Evolutionary conservation across 2,329 filamentous ascomycete genomes (phyloP), one percentile per base, ranked within the genome.

Genomic region (Colletotrichum endophyticum): DNA sequence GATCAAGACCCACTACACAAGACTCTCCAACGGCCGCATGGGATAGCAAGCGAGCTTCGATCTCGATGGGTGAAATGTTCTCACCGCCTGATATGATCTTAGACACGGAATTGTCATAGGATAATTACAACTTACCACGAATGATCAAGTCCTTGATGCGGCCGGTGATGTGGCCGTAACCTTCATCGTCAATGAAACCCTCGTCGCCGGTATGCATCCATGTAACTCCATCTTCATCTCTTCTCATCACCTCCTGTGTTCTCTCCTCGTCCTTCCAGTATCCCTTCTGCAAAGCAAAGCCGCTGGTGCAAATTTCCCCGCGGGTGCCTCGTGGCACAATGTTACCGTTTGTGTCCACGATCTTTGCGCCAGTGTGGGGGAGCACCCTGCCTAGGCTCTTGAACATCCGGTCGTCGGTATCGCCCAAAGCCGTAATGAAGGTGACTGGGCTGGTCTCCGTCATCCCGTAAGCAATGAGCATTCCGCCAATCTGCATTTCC

Each of bases 291-390:
- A 84, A 73, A 9, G 74, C 85, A 80, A 94, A 95, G 0, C 94
- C 94, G 4, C 88, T 89, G 0, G 94, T 92, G 3, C 90, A 92
- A 5, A 94, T 83, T 80, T 95, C 93, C 3, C 93, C 93, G 30
- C 89, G 87, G 67, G 89, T 84, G 11, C 88, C 88, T 8, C 92
- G 82, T 0, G 87, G 86, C 1, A 95, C 84, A 2, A 90, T 89
- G 6, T 49, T 49, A 49, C 44, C 44, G 11, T 5, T 49, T 22
- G 44, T 49, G 11, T 49, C 44, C 44, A 49, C 44, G n/a, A 49
- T 49, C n/a, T 49, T 49, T 49, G n/a, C 44, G 6, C 44, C 11
- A 22, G 44, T 49, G 11, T 22, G 44, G 12, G 44, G 44, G 6
- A 49, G 44, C n/a, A 22, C 44, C 44, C 1, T 49, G n/a, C 44